Evolutionary conservation across 2,329 filamentous ascomycete genomes (phyloP), one percentile per base, ranked within the genome.

Genomic region (Microcyclosporella mali): DNA sequence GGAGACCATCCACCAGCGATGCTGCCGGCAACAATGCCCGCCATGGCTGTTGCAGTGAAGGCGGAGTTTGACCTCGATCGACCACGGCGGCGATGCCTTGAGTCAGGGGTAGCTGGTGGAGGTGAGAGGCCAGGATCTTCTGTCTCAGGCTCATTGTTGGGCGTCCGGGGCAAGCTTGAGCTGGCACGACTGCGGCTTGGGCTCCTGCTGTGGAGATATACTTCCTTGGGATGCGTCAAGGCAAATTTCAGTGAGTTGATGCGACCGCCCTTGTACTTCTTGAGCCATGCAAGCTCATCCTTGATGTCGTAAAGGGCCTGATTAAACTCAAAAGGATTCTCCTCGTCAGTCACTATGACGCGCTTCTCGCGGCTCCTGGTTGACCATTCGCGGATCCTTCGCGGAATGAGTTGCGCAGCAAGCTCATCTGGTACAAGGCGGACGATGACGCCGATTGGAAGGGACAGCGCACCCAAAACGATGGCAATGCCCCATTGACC

Each of bases 401-500:
- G 57, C 3, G 70, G 70, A 14, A 72, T 18, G 3, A 39, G 11
- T 15, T n/a, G 25, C n/a, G 25, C 37, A 4, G 37, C 37, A 6
- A 39, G 17, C 17, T 39, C 37, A 29, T 39, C 37, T 6, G 37
- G 37, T 6, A 39, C 14, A 6, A 39, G 28, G 14, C 37, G 37
- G 17, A 39, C 28, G 25, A 86, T 69, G 17, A 90, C 73, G 45
- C 87, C 92, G 41, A 94, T 74, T 0, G 88, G 87, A 21, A 97
- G 79, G 14, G 90, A 95, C n/a, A 94, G 67, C 52, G 84, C 72
- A 25, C 89, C 88, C 29, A 94, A 77, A 18, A 92, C 73, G 43
- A 98, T 76, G 6, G 88, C 94, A 54, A 92, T 84, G 6, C 73
- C 89, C 92, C 90, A 97, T 62, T 95, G 84, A 10, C 74, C 69